These are phyloP conservation scores for Ceratobasidium sp. DNA, from an alignment of 1,284 basidiomycete species.

Conservation along the genomic window DNA sequence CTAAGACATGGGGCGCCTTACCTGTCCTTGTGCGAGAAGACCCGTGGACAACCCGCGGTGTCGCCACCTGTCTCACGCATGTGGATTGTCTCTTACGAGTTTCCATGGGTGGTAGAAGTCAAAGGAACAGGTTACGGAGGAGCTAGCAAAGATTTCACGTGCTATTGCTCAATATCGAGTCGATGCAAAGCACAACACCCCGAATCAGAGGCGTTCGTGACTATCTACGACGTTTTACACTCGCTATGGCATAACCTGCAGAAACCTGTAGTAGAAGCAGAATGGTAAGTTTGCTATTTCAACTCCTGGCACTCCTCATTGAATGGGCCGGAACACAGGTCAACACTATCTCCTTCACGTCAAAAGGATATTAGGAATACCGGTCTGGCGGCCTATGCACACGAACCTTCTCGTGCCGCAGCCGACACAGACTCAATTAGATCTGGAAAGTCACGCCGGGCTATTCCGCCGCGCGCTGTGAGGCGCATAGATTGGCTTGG, in stretches of 20 bases:
- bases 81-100: constrained; percentile 33
- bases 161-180: constrained; percentile 8
- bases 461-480: neutral
- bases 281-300: constrained; percentile 3
- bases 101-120: constrained; percentile 20
- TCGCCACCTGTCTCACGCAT: constrained; percentile 19
- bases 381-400: neutral
- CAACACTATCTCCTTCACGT: neutral
- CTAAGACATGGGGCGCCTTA: constrained; percentile 20
- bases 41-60: constrained; percentile 9
- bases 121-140: neutral
- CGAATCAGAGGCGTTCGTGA: constrained; percentile 8
- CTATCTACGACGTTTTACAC: constrained; percentile 14
- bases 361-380: constrained; percentile 1
- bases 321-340: neutral
- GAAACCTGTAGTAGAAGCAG: constrained; percentile 17
- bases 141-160: neutral
- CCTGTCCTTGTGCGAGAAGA: constrained; percentile 12
- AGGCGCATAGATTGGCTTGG: constrained; percentile 34
- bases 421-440: constrained; percentile 2
- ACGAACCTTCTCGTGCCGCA: constrained; percentile 7
- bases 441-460: constrained; percentile 7
- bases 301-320: neutral
- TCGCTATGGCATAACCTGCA: constrained; percentile 23
- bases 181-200: constrained; percentile 12